Evolutionary conservation across 192 early-diverging fungal genomes (phyloP).

Genomic region (Backusella westeae): DNA sequence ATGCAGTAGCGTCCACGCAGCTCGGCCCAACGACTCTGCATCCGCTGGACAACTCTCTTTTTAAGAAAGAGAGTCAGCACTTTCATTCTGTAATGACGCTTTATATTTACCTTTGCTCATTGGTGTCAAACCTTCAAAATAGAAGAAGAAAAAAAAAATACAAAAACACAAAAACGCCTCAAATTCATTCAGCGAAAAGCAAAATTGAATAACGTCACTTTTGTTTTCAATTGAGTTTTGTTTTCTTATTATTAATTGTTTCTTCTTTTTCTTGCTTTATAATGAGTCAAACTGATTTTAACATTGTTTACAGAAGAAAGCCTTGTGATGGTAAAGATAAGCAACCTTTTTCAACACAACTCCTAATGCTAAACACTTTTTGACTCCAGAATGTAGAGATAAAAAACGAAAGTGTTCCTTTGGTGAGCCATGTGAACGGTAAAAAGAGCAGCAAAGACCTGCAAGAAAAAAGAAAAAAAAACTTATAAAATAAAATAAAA

Average conservation of each 20-base stretch:
- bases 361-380: neutral
- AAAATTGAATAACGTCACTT: neutral
- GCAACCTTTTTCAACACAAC: neutral
- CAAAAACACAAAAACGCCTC: too few relatives aligned
- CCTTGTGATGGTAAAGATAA: slow-evolving; percentile 18
- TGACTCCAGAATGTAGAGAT: slow-evolving; percentile 14
- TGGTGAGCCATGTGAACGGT: slow-evolving; percentile 17
- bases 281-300: neutral
- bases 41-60: slow-evolving; percentile 78
- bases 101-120: neutral
- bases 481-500: neutral
- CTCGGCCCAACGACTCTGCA: slow-evolving; percentile 71
- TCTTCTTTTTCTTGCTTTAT: neutral
- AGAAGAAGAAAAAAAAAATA: too few relatives aligned
- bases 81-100: neutral
- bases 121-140: too few relatives aligned
- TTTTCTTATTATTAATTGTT: neutral
- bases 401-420: slow-evolving; percentile 19
- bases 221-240: too few relatives aligned
- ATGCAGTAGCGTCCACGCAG: slow-evolving; percentile 98
- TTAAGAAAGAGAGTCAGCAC: neutral
- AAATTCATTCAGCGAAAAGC: too few relatives aligned
- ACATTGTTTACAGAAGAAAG: neutral
- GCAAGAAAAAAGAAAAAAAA: neutral
- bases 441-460: neutral